Base-by-base conservation (phyloP, 331 rosid genomes). In the Acacia pycnantha region DNA sequence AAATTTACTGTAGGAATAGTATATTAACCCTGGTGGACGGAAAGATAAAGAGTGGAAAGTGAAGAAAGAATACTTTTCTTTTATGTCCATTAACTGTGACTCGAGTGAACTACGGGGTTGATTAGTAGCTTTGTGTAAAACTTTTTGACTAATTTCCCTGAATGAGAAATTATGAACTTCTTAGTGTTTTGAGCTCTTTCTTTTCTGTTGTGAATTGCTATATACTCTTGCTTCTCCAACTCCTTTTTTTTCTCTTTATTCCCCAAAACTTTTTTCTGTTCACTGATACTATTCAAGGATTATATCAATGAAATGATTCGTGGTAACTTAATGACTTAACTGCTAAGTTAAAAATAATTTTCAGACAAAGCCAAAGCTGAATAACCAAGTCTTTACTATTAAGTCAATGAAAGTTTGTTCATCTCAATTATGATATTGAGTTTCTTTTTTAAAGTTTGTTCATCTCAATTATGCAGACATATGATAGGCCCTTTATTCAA, bases 401-500 rank as follows among this genome's bases (percentile, higher is more conserved):
- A 61, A 37, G 41, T 37, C 9, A 37, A 37, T 37, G 41, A 37
- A 37, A 37, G 41, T 37, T 37, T 37, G 41, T 37, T 6, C 41
- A 6, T 37, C 41, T 5, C 7, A 35, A 61, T 27, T 9, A 67
- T 16, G 12, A 41, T 35, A 8, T 11, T 40, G 29, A 68, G 14
- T 33, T 2, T 37, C 2, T 8, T 22, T 22, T 22, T n/a, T 35
- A 4, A 56, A 19, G 26, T n/a, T 43, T 47, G 21, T 88, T 85
- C 64, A 69, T 84, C 74, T 88, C 44, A 73, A 62, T 84, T 81
- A 70, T 79, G 83, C 88, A 95, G 98, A 93, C 98, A 54, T 95
- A 89, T 82, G 98, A 95, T 71, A 87, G 94, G 79, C 86, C 92
- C 22, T 92, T 84, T 87, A 90, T 95, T 81, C 87, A 95, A 58